Conservation (phyloP, 2,329 filamentous ascomycete genomes). For the Monosporascus ibericus region DNA sequence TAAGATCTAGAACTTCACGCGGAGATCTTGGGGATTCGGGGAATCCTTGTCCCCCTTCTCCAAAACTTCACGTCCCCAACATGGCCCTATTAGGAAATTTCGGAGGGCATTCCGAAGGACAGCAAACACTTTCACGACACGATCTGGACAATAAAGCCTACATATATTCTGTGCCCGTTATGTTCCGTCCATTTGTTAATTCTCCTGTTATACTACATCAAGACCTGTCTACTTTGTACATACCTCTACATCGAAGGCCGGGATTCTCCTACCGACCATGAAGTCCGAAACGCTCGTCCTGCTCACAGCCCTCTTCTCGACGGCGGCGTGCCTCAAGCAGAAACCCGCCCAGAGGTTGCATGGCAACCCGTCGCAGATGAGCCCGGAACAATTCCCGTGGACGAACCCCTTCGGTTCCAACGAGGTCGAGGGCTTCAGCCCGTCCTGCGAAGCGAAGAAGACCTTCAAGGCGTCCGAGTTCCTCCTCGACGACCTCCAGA, state of each 20-base stretch:
- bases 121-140: neutral
- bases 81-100: neutral
- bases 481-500: slow-evolving; percentile 37
- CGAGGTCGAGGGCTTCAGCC: slow-evolving; percentile 23
- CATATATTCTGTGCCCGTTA: neutral
- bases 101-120: neutral
- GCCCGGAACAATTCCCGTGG: slow-evolving; percentile 29
- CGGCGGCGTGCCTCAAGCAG: neutral
- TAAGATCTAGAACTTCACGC: neutral
- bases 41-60: neutral
- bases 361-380: neutral
- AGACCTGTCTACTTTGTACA: neutral
- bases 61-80: neutral
- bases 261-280: neutral
- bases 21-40: neutral
- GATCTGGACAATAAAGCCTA: neutral
- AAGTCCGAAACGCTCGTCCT: neutral
- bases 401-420: slow-evolving; percentile 30
- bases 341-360: neutral
- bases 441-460: slow-evolving; percentile 27
- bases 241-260: too few relatives aligned
- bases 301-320: neutral
- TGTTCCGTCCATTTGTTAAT: neutral
- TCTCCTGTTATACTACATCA: neutral
- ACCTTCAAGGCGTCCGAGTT: slow-evolving; percentile 35